Conservation (phyloP, 2,329 filamentous ascomycete genomes). For the Calycina herbarum region DNA sequence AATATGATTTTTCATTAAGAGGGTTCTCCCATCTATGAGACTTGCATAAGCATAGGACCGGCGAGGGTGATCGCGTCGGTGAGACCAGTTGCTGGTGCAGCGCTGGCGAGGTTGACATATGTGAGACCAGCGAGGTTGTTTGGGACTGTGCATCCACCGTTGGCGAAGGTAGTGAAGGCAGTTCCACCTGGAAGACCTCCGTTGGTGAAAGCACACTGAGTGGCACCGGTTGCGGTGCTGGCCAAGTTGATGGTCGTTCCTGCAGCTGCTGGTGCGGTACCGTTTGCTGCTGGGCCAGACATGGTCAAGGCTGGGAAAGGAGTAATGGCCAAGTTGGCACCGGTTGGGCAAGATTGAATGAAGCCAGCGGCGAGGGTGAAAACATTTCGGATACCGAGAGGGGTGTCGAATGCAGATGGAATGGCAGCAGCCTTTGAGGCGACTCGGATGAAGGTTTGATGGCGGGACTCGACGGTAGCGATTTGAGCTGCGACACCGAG, state of each 20-base stretch:
- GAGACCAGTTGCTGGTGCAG: slow-evolving; percentile 51
- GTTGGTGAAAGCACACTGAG: slow-evolving; percentile 67
- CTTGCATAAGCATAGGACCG: slow-evolving; percentile 58
- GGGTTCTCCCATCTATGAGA: slow-evolving; percentile 27
- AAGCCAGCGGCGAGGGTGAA: slow-evolving; percentile 74
- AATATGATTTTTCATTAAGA: not conserved
- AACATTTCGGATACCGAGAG: slow-evolving; percentile 66
- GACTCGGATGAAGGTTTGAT: slow-evolving; percentile 70
- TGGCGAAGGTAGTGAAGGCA: slow-evolving; percentile 57
- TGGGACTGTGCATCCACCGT: slow-evolving; percentile 60
- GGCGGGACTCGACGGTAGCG: slow-evolving; percentile 70
- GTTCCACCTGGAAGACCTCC: slow-evolving; percentile 58
- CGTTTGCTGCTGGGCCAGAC: slow-evolving; percentile 42
- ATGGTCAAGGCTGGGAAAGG: slow-evolving; percentile 61
- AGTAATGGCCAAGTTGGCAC: slow-evolving; percentile 62
- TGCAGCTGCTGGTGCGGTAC: slow-evolving; percentile 42
- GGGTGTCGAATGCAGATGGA: slow-evolving; percentile 68
- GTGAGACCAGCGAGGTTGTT: slow-evolving; percentile 62
- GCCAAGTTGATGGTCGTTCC: slow-evolving; percentile 46
- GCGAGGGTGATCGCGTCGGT: slow-evolving; percentile 66
- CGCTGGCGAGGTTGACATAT: slow-evolving; percentile 65
- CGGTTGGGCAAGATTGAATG: slow-evolving; percentile 68
- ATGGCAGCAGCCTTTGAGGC: slow-evolving; percentile 59
- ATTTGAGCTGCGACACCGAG: slow-evolving; percentile 69
- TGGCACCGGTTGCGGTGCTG: slow-evolving; percentile 53